Evolutionary conservation across 202 grass and related monocot species (phyloP).

Genomic region (Panicum virgatum): DNA sequence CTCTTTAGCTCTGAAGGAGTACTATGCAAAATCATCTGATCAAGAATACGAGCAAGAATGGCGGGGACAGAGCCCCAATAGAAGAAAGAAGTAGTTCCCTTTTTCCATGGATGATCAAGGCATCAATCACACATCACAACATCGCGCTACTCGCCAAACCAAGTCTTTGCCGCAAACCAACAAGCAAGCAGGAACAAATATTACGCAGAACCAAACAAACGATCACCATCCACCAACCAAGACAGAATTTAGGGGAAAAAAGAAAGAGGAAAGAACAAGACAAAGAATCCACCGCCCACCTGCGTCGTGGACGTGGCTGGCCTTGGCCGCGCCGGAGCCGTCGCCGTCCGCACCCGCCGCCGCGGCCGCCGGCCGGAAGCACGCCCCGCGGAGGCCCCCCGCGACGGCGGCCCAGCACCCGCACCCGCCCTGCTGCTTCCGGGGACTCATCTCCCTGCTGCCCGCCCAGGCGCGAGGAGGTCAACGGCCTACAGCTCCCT

Average conservation of each 20-base stretch:
- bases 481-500: slow-evolving; percentile 10
- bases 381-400: slow-evolving; percentile 54
- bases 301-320: slow-evolving; percentile 78
- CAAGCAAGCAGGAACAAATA: slow-evolving; percentile 36
- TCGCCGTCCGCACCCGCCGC: not conserved
- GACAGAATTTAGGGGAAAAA: not conserved
- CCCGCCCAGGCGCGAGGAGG: no score
- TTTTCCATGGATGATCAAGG: not conserved
- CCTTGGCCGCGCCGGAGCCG: slow-evolving; percentile 47
- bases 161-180: slow-evolving; percentile 26
- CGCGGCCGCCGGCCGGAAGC: slow-evolving; percentile 33
- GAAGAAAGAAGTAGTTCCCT: not conserved
- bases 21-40: not conserved
- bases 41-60: not conserved
- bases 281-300: slow-evolving; percentile 41
- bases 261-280: not conserved
- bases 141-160: not conserved
- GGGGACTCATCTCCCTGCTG: slow-evolving; percentile 30
- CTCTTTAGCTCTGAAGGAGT: not conserved
- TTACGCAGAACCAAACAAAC: slow-evolving; percentile 38
- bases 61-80: not conserved
- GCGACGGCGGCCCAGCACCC: slow-evolving; percentile 79
- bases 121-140: slow-evolving; percentile 3
- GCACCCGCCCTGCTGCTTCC: slow-evolving; percentile 36
- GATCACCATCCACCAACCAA: slow-evolving; percentile 29